Conservation (phyloP, 2,329 filamentous ascomycete species). For the Parastagonospora nodorum region DNA sequence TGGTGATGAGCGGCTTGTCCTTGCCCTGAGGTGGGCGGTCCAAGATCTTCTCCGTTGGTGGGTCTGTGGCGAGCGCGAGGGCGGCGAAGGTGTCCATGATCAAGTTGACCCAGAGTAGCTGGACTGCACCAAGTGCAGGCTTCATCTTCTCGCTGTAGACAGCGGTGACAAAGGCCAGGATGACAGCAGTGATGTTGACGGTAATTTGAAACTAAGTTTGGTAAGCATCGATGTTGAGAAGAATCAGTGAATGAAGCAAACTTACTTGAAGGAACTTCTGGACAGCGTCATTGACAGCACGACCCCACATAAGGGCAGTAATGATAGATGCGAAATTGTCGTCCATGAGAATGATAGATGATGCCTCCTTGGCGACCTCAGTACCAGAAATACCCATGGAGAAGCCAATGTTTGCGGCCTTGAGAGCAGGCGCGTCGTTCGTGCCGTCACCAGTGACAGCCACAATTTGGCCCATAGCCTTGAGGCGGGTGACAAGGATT, state of each 20-base stretch:
- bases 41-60: slow-evolving; percentile 94
- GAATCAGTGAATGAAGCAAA: not conserved
- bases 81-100: slow-evolving; percentile 96
- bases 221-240: slow-evolving; percentile 5
- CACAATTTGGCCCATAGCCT: slow-evolving; percentile 87
- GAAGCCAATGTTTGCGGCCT: slow-evolving; percentile 97
- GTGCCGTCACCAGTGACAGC: slow-evolving; percentile 98
- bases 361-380: slow-evolving; percentile 91
- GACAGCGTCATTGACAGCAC: slow-evolving; percentile 97
- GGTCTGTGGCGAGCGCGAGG: slow-evolving; percentile 95
- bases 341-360: slow-evolving; percentile 95
- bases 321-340: slow-evolving; percentile 98
- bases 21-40: slow-evolving; percentile 84
- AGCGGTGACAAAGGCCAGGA: slow-evolving; percentile 97
- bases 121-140: slow-evolving; percentile 91
- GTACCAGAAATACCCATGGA: slow-evolving; percentile 92
- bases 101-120: slow-evolving; percentile 96
- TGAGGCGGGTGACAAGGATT: slow-evolving; percentile 89
- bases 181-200: slow-evolving; percentile 96
- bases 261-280: slow-evolving; percentile 87
- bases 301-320: slow-evolving; percentile 89
- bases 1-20: slow-evolving; percentile 78
- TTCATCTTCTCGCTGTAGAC: slow-evolving; percentile 82
- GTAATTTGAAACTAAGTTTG: slow-evolving; percentile 77
- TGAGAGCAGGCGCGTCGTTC: slow-evolving; percentile 94